phyloP scores from a whole-genome alignment of 2,329 filamentous ascomycete genomes.

The Hortaea werneckii region DNA sequence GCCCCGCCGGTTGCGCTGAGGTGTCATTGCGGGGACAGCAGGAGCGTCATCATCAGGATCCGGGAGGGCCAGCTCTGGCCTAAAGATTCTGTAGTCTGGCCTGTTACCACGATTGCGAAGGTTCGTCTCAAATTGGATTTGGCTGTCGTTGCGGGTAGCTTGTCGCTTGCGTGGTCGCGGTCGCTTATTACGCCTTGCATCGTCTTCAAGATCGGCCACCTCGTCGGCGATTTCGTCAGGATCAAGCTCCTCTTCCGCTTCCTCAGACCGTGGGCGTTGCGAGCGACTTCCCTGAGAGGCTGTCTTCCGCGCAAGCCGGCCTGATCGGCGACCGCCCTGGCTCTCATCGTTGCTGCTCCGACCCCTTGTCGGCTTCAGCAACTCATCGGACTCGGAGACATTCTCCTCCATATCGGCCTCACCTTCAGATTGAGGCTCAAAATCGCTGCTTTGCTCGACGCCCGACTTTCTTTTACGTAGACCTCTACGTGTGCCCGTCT shows the following conservation, averaged over 20 bases:
- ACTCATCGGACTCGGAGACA: conserved; percentile 41
- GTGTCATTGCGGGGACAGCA: conserved; percentile 49
- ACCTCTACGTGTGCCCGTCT: conserved; percentile 27
- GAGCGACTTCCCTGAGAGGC: conserved; percentile 36
- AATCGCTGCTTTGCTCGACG: conserved; percentile 51
- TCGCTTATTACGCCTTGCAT: conserved; percentile 34
- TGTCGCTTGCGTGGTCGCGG: conserved; percentile 29
- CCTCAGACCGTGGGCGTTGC: conserved; percentile 34
- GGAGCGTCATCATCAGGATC: conserved; percentile 62
- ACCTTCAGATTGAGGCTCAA: conserved; percentile 49
- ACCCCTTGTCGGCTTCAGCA: conserved; percentile 32
- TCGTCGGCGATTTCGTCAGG: conserved; percentile 43
- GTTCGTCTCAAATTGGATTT: conserved; percentile 35
- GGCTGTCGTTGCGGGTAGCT: conserved; percentile 16
- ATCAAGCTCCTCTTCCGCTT: conserved; percentile 38
- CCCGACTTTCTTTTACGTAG: conserved; percentile 33
- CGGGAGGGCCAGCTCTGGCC: conserved; percentile 58
- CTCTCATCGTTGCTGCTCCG: conserved; percentile 37
- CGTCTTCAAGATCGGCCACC: conserved; percentile 47
- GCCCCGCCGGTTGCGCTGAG: conserved; percentile 53
- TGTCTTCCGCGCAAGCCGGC: conserved; percentile 39
- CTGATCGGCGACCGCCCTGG: conserved; percentile 38
- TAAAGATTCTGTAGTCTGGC: conserved; percentile 79
- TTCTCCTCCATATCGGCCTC: conserved; percentile 46
- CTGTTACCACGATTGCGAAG: conserved; percentile 54